phyloP scores from a whole-genome alignment of 371 early-diverging fungal genomes.

The Saksenaea vasiformis region DNA sequence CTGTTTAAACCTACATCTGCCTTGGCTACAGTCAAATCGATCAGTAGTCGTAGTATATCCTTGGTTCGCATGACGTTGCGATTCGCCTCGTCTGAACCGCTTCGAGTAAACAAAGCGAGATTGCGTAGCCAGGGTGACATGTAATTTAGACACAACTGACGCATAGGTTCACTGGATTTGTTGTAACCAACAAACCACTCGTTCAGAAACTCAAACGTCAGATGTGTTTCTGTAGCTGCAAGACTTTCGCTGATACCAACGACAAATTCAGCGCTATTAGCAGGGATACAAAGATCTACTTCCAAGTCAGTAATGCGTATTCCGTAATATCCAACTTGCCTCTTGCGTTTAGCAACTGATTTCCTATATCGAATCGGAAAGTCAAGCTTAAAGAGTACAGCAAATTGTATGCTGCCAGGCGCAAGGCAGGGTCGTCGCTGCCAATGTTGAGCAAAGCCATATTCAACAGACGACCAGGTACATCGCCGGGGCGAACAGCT shows the following conservation, averaged over 20 bases:
- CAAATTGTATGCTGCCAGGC: constrained; percentile 83
- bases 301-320: constrained; percentile 6
- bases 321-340: constrained; percentile 26
- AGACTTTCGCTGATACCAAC: constrained; percentile 73
- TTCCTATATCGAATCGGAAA: constrained; percentile 78
- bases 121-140: constrained; percentile 87
- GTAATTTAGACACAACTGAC: constrained; percentile 81
- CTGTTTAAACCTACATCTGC: constrained; percentile 53
- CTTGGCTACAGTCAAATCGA: constrained; percentile 73
- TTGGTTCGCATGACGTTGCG: constrained; percentile 55
- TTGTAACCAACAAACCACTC: constrained; percentile 83
- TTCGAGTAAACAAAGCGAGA: constrained; percentile 57
- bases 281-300: constrained; percentile 82
- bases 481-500: constrained; percentile 79
- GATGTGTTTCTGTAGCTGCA: constrained; percentile 69
- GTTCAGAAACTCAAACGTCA: constrained; percentile 85
- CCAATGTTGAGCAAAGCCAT: constrained; percentile 89
- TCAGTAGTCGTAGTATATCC: constrained; percentile 72
- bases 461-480: constrained; percentile 87
- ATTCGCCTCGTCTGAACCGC: constrained; percentile 11
- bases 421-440: constrained; percentile 72
- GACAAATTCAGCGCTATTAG: constrained; percentile 78
- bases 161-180: constrained; percentile 65
- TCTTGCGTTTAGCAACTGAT: constrained; percentile 71
- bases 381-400: constrained; percentile 73